Conservation (phyloP, 768 basidiomycete species). For the Termitomyces sp. region DNA sequence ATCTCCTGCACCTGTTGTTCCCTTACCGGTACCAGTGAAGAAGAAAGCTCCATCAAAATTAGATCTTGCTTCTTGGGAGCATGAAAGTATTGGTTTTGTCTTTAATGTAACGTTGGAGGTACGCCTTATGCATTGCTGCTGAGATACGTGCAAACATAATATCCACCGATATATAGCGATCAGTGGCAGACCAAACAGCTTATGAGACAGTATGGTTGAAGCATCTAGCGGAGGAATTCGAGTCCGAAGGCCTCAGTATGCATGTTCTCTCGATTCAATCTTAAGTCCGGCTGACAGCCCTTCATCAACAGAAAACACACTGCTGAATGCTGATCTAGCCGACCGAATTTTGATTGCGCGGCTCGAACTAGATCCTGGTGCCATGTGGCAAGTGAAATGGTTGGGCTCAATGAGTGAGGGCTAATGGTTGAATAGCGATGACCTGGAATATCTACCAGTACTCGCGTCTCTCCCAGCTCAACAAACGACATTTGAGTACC, state of each 20-base stretch:
- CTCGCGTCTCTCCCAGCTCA: conserved; percentile 72
- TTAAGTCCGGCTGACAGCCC: conserved; percentile 2
- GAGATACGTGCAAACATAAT: background rate
- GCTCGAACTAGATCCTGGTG: conserved; percentile 73
- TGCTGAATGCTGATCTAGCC: conserved; percentile 53
- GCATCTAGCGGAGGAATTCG: conserved; percentile 63
- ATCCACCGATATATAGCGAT: conserved; percentile 14
- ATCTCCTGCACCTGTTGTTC: conserved; percentile 27
- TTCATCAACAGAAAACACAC: conserved; percentile 30
- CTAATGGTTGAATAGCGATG: conserved; percentile 45
- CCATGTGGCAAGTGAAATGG: conserved; percentile 56
- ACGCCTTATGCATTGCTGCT: conserved; percentile 24
- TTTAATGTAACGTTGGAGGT: conserved; percentile 82
- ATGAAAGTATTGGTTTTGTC: conserved; percentile 61
- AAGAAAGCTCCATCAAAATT: conserved; percentile 51
- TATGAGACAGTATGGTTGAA: conserved; percentile 86
- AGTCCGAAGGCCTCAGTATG: conserved; percentile 53
- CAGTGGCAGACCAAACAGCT: conserved; percentile 34
- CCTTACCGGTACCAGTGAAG: conserved; percentile 38
- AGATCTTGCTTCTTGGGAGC: conserved; percentile 67
- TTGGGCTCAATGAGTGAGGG: background rate
- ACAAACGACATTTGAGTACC: conserved; percentile 86
- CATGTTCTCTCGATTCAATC: conserved; percentile 14
- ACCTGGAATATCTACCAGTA: conserved; percentile 70
- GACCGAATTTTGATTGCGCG: conserved; percentile 84